Percentiles rank a stretch among this genome's conserved stretches.
Conservation (phyloP, 148 eudicot species). For the Beta vulgaris region DNA sequence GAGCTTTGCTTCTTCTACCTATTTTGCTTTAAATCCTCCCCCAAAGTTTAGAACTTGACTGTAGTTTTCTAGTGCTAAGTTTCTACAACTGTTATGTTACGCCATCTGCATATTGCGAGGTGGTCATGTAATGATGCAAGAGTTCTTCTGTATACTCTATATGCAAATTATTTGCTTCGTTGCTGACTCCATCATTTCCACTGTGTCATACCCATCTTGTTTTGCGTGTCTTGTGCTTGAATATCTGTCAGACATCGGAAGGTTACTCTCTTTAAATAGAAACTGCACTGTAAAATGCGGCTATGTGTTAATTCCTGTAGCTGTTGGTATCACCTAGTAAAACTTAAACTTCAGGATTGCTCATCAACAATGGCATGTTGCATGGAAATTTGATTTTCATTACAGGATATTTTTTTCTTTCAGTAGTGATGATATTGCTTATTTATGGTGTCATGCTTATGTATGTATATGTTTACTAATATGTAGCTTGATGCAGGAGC, state of each 20-base stretch:
- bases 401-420: background rate
- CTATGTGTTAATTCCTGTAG: background rate
- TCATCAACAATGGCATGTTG: background rate
- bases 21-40: background rate
- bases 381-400: background rate
- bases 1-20: background rate
- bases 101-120: background rate
- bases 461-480: conserved; percentile 9
- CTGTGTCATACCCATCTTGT: background rate
- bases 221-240: background rate
- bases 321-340: background rate
- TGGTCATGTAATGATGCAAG: background rate
- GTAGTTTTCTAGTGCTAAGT: background rate
- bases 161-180: background rate
- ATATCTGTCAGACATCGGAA: background rate
- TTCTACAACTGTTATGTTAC: background rate
- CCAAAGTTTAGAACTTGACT: background rate
- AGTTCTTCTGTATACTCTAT: background rate
- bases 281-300: background rate
- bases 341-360: background rate
- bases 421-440: background rate
- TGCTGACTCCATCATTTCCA: background rate
- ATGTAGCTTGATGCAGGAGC: conserved; percentile 56
- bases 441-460: background rate
- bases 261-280: background rate